Conservation (phyloP, 352 stramenopile genomes). For the Phytopythium kandeliae region DNA sequence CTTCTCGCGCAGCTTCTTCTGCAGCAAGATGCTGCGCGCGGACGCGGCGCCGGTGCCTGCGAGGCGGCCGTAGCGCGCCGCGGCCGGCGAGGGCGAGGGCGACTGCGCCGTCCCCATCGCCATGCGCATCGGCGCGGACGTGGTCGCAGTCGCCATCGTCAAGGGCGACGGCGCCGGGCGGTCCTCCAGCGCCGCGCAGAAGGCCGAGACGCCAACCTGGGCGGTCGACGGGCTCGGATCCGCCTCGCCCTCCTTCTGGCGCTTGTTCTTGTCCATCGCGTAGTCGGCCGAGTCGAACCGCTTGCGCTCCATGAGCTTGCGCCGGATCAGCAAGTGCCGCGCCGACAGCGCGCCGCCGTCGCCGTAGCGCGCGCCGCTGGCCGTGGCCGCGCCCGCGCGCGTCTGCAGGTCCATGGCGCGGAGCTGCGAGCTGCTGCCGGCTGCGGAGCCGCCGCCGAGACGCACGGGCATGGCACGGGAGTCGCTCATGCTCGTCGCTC, state of each 20-base stretch:
- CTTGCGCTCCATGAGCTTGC: conserved; percentile 70
- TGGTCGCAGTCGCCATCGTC: too few species aligned
- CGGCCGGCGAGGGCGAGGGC: not conserved
- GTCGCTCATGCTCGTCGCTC: not conserved
- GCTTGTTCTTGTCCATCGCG: conserved; percentile 51
- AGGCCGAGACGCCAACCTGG: conserved; percentile 31
- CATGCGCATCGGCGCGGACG: not conserved
- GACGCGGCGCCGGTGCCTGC: conserved; percentile 27
- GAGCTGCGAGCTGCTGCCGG: conserved; percentile 34
- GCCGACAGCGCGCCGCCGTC: conserved; percentile 55
- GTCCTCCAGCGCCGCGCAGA: conserved; percentile 36
- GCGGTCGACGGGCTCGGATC: conserved; percentile 10
- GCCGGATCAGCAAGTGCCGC: conserved; percentile 70
- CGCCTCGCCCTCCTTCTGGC: conserved; percentile 5
- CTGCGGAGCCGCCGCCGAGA: conserved; percentile 19
- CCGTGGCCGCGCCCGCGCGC: not conserved
- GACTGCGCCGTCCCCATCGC: too few species aligned
- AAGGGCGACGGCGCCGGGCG: not conserved
- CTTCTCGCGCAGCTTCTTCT: conserved; percentile 68
- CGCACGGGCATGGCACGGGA: too few species aligned
- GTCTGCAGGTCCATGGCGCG: conserved; percentile 47
- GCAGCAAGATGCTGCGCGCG: conserved; percentile 61
- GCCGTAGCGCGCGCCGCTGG: conserved; percentile 1
- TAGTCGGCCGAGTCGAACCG: conserved; percentile 84
- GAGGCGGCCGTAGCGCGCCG: conserved; percentile 16